These are phyloP conservation scores for Leptographium wingfieldii DNA, from an alignment of 2,329 filamentous ascomycete species.

Conservation along the genomic window DNA sequence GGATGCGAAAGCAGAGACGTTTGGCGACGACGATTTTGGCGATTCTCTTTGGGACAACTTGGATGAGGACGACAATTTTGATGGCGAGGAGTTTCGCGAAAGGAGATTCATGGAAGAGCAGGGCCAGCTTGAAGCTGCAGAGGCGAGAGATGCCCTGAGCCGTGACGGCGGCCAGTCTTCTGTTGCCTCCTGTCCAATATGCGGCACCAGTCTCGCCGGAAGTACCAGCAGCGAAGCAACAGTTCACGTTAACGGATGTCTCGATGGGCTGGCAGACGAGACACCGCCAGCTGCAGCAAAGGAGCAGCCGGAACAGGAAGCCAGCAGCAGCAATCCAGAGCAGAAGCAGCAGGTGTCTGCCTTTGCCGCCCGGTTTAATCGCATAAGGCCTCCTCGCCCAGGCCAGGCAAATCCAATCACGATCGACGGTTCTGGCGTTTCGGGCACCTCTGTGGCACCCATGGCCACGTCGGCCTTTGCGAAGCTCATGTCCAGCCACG, in stretches of 20 bases:
- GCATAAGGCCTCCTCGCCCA: slow-evolving; percentile 58
- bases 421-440: slow-evolving; percentile 23
- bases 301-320: background rate
- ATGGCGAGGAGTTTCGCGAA: slow-evolving; percentile 36
- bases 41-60: slow-evolving; percentile 30
- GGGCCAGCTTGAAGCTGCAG: slow-evolving; percentile 49
- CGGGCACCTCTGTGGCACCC: slow-evolving; percentile 3
- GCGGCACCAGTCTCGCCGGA: slow-evolving; percentile 49
- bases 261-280: slow-evolving; percentile 43
- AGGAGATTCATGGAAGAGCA: slow-evolving; percentile 67
- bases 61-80: slow-evolving; percentile 29
- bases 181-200: slow-evolving; percentile 59
- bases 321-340: slow-evolving; percentile 9
- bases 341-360: slow-evolving; percentile 23
- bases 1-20: background rate
- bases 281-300: background rate
- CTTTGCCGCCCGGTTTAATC: slow-evolving; percentile 46
- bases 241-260: slow-evolving; percentile 80
- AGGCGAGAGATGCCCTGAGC: slow-evolving; percentile 28
- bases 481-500: slow-evolving; percentile 84
- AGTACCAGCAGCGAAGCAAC: slow-evolving; percentile 55
- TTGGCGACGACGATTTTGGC: slow-evolving; percentile 8
- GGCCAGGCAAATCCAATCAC: slow-evolving; percentile 71
- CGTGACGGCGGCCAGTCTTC: slow-evolving; percentile 19
- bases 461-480: slow-evolving; percentile 64